Conservation (phyloP, 2,329 filamentous ascomycete genomes). For the Elsinoe australis region DNA sequence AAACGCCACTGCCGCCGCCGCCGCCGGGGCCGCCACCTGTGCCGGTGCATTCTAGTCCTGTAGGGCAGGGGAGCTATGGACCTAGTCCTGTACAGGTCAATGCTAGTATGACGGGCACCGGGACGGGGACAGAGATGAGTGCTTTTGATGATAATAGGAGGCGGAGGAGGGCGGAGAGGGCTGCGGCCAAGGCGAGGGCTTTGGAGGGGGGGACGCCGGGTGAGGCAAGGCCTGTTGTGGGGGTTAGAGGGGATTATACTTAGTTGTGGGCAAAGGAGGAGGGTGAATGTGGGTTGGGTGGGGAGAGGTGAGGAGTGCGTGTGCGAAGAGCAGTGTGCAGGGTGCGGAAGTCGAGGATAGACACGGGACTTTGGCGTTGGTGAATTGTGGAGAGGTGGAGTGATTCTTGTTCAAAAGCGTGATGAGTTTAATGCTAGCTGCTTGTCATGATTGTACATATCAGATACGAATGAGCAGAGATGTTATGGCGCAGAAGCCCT, state of each 20-base stretch:
- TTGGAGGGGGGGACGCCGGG: neutral
- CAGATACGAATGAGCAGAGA: slow-evolving; percentile 4
- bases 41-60: slow-evolving; percentile 19
- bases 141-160: slow-evolving; percentile 48
- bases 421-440: slow-evolving; percentile 9
- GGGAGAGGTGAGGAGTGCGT: too few species aligned
- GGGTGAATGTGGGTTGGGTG: neutral
- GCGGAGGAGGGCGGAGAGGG: slow-evolving; percentile 47
- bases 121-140: slow-evolving; percentile 34
- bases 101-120: slow-evolving; percentile 30
- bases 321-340: neutral
- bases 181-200: slow-evolving; percentile 23
- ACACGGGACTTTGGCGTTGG: neutral
- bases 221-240: neutral
- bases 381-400: slow-evolving; percentile 2
- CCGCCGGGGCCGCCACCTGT: slow-evolving; percentile 21
- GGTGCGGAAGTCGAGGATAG: neutral
- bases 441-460: slow-evolving; percentile 16
- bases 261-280: neutral
- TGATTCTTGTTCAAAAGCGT: neutral
- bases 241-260: neutral
- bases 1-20: slow-evolving; percentile 21
- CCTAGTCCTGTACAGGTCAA: slow-evolving; percentile 24
- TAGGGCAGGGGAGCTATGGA: slow-evolving; percentile 18
- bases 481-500: neutral